Percentiles rank a stretch among this genome's conserved stretches.
Evolutionary conservation across 345 rosid species (phyloP).

Genomic region (Pelargonium nanum): DNA sequence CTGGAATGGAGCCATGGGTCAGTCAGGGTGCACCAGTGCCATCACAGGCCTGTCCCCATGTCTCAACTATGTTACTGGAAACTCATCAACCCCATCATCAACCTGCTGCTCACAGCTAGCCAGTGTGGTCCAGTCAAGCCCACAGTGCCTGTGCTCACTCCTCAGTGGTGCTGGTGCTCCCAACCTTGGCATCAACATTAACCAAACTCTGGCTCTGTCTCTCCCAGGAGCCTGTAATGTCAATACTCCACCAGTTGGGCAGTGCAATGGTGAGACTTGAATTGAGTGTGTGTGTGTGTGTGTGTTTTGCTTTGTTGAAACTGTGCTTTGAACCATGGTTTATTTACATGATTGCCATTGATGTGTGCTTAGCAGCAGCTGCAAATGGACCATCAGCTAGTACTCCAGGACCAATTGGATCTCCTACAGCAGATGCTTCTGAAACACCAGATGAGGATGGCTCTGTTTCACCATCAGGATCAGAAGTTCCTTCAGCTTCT

Average conservation of each 20-base stretch:
- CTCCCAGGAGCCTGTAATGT: constrained; percentile 46
- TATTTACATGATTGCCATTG: too few species aligned
- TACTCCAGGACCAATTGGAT: not conserved
- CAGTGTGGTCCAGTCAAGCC: constrained; percentile 35
- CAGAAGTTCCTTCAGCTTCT: too few species aligned
- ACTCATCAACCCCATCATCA: constrained; percentile 34
- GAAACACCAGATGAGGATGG: not conserved
- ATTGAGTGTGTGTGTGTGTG: too few species aligned
- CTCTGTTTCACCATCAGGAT: not conserved
- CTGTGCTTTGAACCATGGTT: too few species aligned
- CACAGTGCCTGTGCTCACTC: constrained; percentile 39
- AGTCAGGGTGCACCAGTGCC: constrained; percentile 33
- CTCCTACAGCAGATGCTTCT: not conserved
- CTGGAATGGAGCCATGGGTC: constrained; percentile 21
- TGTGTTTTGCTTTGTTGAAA: too few species aligned
- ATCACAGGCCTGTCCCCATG: constrained; percentile 35
- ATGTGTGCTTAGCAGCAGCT: too few species aligned
- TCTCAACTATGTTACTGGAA: constrained; percentile 29
- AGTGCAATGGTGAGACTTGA: constrained; percentile 39
- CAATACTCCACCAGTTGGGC: constrained; percentile 41
- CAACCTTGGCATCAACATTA: constrained; percentile 26
- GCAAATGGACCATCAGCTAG: not conserved
- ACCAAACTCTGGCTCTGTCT: constrained; percentile 39
- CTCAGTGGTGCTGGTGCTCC: constrained; percentile 32
- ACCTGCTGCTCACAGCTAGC: constrained; percentile 49